A percentile compares a stretch with the other conserved stretches of the same genome.
Conservation (phyloP, 164 flowering plant genomes). For the Berberis thunbergii region DNA sequence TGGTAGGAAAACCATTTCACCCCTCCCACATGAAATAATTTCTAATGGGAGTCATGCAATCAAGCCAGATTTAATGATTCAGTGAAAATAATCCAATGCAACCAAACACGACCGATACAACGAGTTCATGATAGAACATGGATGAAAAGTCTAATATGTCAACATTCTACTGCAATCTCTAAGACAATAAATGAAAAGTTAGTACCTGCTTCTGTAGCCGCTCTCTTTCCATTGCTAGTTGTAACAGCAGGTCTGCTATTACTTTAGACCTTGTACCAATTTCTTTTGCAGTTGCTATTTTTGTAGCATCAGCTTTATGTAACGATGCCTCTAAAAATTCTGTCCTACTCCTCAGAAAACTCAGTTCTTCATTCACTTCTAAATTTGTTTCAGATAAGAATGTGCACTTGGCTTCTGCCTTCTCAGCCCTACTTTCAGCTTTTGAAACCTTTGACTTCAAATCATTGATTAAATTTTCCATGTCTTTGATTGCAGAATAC, state of each 20-base stretch:
- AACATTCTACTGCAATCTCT: background rate
- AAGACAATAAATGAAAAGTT: background rate
- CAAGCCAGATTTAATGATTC: background rate
- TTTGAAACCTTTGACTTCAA: slow-evolving; percentile 32
- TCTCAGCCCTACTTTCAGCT: slow-evolving; percentile 43
- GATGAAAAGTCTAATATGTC: background rate
- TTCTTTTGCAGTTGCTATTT: slow-evolving; percentile 51
- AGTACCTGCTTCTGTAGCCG: slow-evolving; percentile 80
- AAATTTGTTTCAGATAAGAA: slow-evolving; percentile 38
- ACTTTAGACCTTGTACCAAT: slow-evolving; percentile 46
- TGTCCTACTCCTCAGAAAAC: slow-evolving; percentile 36
- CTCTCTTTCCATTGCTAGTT: slow-evolving; percentile 74
- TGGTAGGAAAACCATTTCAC: too few relatives aligned
- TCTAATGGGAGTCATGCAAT: too few relatives aligned
- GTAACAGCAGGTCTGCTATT: slow-evolving; percentile 56
- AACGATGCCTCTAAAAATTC: slow-evolving; percentile 55
- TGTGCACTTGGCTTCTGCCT: slow-evolving; percentile 44
- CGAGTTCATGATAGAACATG: background rate
- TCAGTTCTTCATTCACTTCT: slow-evolving; percentile 48
- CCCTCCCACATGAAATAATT: too few relatives aligned
- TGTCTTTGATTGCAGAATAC: slow-evolving; percentile 24
- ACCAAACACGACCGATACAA: background rate
- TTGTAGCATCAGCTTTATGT: slow-evolving; percentile 50
- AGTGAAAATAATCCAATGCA: background rate
- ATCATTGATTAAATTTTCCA: slow-evolving; percentile 38